Evolutionary conservation across 495 filamentous ascomycete genomes (phyloP).

Genomic region (Trichocladium uniseriatum): DNA sequence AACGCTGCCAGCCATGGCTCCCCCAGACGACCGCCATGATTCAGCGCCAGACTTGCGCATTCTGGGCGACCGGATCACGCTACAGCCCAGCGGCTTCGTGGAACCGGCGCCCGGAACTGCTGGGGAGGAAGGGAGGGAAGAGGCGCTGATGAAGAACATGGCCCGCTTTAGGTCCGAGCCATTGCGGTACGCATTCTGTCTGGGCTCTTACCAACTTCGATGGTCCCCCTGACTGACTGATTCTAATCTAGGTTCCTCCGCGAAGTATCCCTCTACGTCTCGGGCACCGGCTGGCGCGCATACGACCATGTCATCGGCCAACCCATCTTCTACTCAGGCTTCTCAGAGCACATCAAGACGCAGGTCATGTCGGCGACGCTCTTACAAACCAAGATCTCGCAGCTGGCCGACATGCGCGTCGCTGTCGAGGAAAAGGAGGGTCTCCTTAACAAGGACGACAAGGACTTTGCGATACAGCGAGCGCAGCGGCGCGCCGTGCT

Average conservation of each 20-base stretch:
- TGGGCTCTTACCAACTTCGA: neutral
- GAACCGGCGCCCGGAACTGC: conserved; percentile 28
- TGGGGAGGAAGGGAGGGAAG: conserved; percentile 41
- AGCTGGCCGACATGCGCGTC: conserved; percentile 67
- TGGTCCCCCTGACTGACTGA: conserved; percentile 13
- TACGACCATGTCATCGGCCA: conserved; percentile 88
- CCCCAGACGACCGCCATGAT: conserved; percentile 19
- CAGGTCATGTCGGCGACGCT: conserved; percentile 64
- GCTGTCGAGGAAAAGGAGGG: conserved; percentile 68
- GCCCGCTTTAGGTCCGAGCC: conserved; percentile 59
- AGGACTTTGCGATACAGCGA: conserved; percentile 46
- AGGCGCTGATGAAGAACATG: conserved; percentile 71
- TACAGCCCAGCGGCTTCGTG: conserved; percentile 69
- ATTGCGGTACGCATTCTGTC: conserved; percentile 34
- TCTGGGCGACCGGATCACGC: conserved; percentile 64
- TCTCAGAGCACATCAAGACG: conserved; percentile 78
- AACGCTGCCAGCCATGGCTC: conserved; percentile 4
- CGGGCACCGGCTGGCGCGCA: conserved; percentile 83
- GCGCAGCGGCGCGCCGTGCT: conserved; percentile 54
- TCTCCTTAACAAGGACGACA: conserved; percentile 47
- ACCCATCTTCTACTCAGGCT: conserved; percentile 86
- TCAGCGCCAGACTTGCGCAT: conserved; percentile 79
- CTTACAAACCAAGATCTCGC: conserved; percentile 60
- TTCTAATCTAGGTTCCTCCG: conserved; percentile 64
- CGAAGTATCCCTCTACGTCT: conserved; percentile 83